Conservation (phyloP, 208 protist genomes). For the Wallacemonas collosoma region DNA sequence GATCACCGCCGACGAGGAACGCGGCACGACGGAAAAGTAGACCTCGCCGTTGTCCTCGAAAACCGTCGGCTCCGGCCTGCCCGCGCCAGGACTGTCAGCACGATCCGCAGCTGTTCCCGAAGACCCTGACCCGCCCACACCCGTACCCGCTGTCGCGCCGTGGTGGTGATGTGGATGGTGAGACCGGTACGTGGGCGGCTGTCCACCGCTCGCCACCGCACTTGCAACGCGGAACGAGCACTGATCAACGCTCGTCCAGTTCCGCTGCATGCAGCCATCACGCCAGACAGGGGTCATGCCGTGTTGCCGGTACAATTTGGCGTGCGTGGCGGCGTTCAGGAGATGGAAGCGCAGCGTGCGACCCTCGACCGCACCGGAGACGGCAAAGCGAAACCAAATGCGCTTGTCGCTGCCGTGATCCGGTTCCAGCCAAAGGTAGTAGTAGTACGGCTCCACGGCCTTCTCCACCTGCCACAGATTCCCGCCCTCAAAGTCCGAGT, state of each 20-base stretch:
- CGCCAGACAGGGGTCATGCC: conserved; percentile 85
- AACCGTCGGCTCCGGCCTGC: background rate
- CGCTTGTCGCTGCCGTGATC: conserved; percentile 75
- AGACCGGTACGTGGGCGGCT: background rate
- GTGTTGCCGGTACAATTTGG: conserved; percentile 78
- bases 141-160: background rate
- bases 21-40: conserved; percentile 58
- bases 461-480: conserved; percentile 83
- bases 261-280: conserved; percentile 35
- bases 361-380: conserved; percentile 47
- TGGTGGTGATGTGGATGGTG: conserved; percentile 7
- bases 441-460: conserved; percentile 38
- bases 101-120: too few species aligned
- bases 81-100: too few species aligned
- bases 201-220: background rate
- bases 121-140: too few species aligned
- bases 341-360: conserved; percentile 58
- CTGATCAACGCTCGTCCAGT: conserved; percentile 72
- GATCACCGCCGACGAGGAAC: conserved; percentile 56
- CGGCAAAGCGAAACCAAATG: conserved; percentile 88
- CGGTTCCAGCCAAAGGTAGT: conserved; percentile 79
- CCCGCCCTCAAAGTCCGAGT: conserved; percentile 74
- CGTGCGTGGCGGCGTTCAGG: conserved; percentile 77
- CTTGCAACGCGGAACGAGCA: conserved; percentile 76
- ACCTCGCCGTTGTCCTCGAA: conserved; percentile 65